phyloP scores from a whole-genome alignment of 1,284 basidiomycete genomes.

The Cystobasidium pallidum region DNA sequence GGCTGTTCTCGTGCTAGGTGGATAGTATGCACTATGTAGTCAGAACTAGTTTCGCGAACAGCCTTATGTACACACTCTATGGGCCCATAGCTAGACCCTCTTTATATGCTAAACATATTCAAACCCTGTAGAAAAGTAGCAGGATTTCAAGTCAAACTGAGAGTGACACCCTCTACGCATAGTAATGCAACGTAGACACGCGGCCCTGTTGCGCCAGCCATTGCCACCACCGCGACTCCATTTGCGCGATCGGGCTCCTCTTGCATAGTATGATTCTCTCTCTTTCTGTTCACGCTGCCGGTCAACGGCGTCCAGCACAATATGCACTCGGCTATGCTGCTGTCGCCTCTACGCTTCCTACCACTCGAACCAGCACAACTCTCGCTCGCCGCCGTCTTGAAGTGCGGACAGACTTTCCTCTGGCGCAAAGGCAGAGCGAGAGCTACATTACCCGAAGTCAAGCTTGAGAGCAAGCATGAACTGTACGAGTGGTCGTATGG shows the following conservation, averaged over 20 bases:
- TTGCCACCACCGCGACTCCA: not conserved
- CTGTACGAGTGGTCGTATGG: slow-evolving; percentile 51
- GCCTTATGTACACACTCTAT: too few relatives aligned
- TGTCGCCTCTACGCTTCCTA: slow-evolving; percentile 52
- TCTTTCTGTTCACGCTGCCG: not conserved
- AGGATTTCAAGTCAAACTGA: too few relatives aligned
- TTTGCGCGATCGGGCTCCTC: not conserved
- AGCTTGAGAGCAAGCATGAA: slow-evolving; percentile 25
- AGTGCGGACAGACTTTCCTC: slow-evolving; percentile 52
- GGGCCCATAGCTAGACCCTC: too few relatives aligned
- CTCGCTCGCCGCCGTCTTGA: slow-evolving; percentile 49
- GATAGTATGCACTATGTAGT: too few relatives aligned
- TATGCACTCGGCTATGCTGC: slow-evolving; percentile 35
- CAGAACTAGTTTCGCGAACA: too few relatives aligned
- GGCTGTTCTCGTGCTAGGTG: slow-evolving; percentile 35
- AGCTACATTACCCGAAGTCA: slow-evolving; percentile 6
- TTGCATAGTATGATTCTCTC: too few relatives aligned
- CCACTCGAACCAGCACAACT: slow-evolving; percentile 49
- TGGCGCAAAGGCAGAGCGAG: slow-evolving; percentile 47
- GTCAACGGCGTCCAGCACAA: not conserved
- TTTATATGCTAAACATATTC: too few relatives aligned
- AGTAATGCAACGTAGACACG: not conserved
- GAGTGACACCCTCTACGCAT: not conserved
- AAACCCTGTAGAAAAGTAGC: too few relatives aligned
- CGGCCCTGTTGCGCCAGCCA: not conserved